Evolutionary conservation across 2,329 filamentous ascomycete genomes (phyloP).

Genomic region (Ceratocystis destructans): DNA sequence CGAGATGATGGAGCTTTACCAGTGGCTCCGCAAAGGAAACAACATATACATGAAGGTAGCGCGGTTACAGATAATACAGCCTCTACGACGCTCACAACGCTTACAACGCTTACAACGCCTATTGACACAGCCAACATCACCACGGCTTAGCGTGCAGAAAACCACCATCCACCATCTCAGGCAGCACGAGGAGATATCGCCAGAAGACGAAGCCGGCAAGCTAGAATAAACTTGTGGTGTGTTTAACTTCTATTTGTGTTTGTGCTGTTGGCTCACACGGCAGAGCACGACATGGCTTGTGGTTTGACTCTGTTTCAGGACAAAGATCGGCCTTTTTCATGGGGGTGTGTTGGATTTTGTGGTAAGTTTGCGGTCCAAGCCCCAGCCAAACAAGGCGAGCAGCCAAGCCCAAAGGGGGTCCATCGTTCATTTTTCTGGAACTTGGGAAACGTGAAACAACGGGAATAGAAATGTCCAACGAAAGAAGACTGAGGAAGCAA

Average conservation of each 20-base stretch:
- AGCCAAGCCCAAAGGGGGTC: neutral
- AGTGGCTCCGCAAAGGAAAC: too few relatives aligned
- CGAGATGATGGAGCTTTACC: too few relatives aligned
- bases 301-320: constrained; percentile 8
- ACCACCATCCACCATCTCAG: too few relatives aligned
- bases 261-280: too few relatives aligned
- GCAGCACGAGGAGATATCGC: too few relatives aligned
- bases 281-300: neutral
- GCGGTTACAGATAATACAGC: too few relatives aligned
- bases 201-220: neutral
- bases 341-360: neutral
- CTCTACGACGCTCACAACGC: too few relatives aligned
- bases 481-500: neutral
- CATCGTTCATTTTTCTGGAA: neutral
- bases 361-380: neutral
- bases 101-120: too few relatives aligned
- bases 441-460: neutral
- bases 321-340: neutral
- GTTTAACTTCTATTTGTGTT: too few relatives aligned
- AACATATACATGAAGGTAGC: too few relatives aligned
- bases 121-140: too few relatives aligned
- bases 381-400: neutral
- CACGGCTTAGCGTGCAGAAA: too few relatives aligned
- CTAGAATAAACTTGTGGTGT: neutral
- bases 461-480: neutral